These are phyloP conservation scores for Teratosphaeria epicoccoides DNA, from an alignment of 2,329 filamentous ascomycete species.

Conservation along the genomic window DNA sequence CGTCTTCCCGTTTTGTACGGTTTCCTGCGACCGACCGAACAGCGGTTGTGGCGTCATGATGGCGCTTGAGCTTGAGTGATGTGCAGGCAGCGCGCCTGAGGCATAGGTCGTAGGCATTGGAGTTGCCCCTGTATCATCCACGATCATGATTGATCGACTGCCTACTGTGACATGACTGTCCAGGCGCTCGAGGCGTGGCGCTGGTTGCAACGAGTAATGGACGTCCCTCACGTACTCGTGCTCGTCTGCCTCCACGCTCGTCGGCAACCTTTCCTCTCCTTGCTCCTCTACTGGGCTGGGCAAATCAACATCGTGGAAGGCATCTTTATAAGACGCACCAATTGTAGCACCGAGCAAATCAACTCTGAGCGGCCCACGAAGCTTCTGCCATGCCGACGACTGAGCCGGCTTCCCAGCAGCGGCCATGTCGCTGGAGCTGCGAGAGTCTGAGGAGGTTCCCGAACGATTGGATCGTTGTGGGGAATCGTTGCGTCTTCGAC, in stretches of 20 bases:
- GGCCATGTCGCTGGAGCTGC: slow-evolving; percentile 1
- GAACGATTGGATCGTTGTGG: slow-evolving; percentile 12
- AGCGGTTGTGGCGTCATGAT: slow-evolving; percentile 17
- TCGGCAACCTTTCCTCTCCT: slow-evolving; percentile 28
- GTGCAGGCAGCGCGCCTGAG: slow-evolving; percentile 16
- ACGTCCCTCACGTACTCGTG: not conserved
- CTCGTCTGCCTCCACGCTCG: not conserved
- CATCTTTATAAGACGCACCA: slow-evolving; percentile 18
- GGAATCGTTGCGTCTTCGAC: slow-evolving; percentile 13
- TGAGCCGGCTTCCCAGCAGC: not conserved
- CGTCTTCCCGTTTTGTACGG: slow-evolving; percentile 4
- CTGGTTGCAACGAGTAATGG: slow-evolving; percentile 12
- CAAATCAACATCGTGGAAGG: slow-evolving; percentile 27
- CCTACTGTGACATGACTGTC: slow-evolving; percentile 57
- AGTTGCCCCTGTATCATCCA: slow-evolving; percentile 56
- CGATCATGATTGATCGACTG: slow-evolving; percentile 85
- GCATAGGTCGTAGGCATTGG: slow-evolving; percentile 10
- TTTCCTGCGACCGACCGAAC: slow-evolving; percentile 11
- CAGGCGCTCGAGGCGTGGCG: slow-evolving; percentile 26
- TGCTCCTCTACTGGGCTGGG: slow-evolving; percentile 57
- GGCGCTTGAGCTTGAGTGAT: slow-evolving; percentile 16
- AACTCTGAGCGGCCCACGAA: slow-evolving; percentile 18
- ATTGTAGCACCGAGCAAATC: slow-evolving; percentile 58
- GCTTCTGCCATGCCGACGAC: slow-evolving; percentile 15
- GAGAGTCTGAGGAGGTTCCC: slow-evolving; percentile 9